These are phyloP conservation scores for Marvania coccoides DNA, from an alignment of 139 green algal genomes.

Conservation along the genomic window DNA sequence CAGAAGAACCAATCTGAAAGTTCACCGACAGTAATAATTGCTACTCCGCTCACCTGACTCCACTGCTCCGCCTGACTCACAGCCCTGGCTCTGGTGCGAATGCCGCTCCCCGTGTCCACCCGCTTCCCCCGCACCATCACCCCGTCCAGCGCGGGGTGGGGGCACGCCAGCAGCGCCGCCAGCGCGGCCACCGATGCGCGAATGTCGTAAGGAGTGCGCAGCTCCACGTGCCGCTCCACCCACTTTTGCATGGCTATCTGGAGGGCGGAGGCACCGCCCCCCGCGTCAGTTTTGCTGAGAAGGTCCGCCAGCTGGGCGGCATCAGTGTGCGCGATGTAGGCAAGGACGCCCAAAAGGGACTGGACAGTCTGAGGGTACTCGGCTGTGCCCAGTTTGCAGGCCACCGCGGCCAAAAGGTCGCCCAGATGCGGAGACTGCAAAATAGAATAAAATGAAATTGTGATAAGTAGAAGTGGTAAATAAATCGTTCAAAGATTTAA, in stretches of 20 bases:
- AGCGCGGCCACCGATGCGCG: conserved; percentile 51
- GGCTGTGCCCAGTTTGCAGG: conserved; percentile 24
- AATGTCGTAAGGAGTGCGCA: conserved; percentile 48
- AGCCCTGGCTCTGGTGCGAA: conserved; percentile 38
- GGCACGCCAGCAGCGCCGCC: conserved; percentile 30
- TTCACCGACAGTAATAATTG: too few species aligned
- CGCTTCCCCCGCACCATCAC: conserved; percentile 41
- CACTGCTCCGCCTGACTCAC: conserved; percentile 33
- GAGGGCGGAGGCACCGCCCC: not conserved
- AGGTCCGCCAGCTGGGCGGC: conserved; percentile 32
- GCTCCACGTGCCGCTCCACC: conserved; percentile 47
- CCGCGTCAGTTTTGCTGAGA: conserved; percentile 20
- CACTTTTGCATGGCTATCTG: conserved; percentile 38
- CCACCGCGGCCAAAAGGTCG: conserved; percentile 31
- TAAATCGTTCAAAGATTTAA: not conserved
- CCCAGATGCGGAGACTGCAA: conserved; percentile 20
- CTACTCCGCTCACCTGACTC: too few species aligned
- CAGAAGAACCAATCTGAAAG: too few species aligned
- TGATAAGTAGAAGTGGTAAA: not conserved
- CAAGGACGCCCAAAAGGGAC: conserved; percentile 44
- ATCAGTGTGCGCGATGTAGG: conserved; percentile 26
- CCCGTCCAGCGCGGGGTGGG: conserved; percentile 24
- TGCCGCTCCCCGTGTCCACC: conserved; percentile 34
- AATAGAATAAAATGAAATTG: not conserved
- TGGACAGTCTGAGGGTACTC: conserved; percentile 32